Evolutionary conservation across 1,284 basidiomycete species (phyloP), one percentile per base, ranked within the genome.

Genomic region (Coniferiporia weirii): DNA sequence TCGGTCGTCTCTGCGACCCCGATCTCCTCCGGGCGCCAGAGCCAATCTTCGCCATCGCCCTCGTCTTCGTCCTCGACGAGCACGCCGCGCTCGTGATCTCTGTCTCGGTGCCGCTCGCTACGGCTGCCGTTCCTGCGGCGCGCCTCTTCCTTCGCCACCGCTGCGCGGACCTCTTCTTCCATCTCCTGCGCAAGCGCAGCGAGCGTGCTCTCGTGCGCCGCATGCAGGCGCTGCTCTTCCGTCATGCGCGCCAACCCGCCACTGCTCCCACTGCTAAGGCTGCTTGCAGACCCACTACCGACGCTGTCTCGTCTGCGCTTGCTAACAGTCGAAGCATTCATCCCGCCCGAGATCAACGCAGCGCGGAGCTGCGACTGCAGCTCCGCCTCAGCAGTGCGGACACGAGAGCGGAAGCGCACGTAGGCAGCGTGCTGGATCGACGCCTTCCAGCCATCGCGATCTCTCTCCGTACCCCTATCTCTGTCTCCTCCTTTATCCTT

Each of bases 11-110:
- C 54, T 19, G 7, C 38, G 15, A 27, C 38, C 43, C 17, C 49
- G 38, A 15, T 19, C 47, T 50, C 58, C 15, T 56, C 59, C 17
- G 59, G 59, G 13, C 59, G 36, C 59, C 59, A 60, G 4, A 51
- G 36, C 59, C 59, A 60, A 32, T 60, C 59, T 9, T 60, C 59
- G 22, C 50, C 40, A 38, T 49, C 12, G 47, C 46, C 15, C 35
- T 32, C 47, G 6, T 48, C 54, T n/a, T 49, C 55, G 15, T 38
- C 46, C 32, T 57, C 55, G 9, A 56, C 59, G 49, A 60, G 38
- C 19, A 60, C 54, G 27, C 27, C 27, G 22, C 54, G 32, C 12
- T 52, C 36, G 32, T 12, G 50, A 12, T 12, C 54, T 15, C 53
- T 27, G 10, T 60, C 54, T 27, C 27, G 27, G 13, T 50, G 20